Evolutionary conservation across 2,329 filamentous ascomycete genomes (phyloP).

Genomic region (Nigrospora osmanthi): DNA sequence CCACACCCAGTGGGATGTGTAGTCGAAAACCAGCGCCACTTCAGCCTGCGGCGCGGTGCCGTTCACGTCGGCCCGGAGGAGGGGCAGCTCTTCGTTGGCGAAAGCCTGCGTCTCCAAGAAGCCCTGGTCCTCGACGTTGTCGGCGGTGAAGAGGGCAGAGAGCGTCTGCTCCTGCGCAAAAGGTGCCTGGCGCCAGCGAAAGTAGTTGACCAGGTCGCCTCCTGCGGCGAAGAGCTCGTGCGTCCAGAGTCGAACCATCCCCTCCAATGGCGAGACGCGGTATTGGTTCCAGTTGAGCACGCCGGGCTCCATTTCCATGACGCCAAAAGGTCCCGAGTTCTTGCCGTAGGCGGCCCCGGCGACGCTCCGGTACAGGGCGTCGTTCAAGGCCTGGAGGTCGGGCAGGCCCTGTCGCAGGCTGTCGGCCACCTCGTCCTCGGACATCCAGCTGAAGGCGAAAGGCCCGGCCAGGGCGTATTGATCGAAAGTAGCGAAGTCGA

Average conservation of each 20-base stretch:
- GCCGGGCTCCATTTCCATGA: conserved; percentile 17
- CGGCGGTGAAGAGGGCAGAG: conserved; percentile 10
- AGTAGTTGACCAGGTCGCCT: conserved; percentile 12
- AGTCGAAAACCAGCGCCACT: conserved; percentile 12
- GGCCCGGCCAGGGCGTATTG: conserved; percentile 10
- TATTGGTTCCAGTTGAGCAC: conserved; percentile 14
- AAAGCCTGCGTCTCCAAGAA: conserved; percentile 7
- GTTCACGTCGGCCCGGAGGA: conserved; percentile 1
- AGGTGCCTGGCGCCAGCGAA: conserved; percentile 14
- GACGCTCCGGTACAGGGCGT: conserved; percentile 11
- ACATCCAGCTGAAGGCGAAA: conserved; percentile 6
- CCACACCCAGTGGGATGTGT: conserved; percentile 11
- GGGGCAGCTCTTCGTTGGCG: conserved; percentile 9
- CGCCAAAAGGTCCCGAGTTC: conserved; percentile 8
- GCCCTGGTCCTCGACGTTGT: conserved; percentile 10
- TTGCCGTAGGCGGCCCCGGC: conserved; percentile 11
- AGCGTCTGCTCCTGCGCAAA: conserved; percentile 15
- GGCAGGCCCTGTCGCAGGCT: conserved; percentile 11
- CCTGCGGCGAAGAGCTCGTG: conserved; percentile 11
- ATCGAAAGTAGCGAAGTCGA: conserved; percentile 12
- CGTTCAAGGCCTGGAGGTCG: conserved; percentile 11
- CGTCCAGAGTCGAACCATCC: conserved; percentile 15
- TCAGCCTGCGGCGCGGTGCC: conserved; percentile 8
- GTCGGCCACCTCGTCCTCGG: conserved; percentile 8
- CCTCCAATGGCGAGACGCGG: conserved; percentile 9